phyloP scores from a whole-genome alignment of 2,329 filamentous ascomycete species.

The Claviceps cyperi region DNA sequence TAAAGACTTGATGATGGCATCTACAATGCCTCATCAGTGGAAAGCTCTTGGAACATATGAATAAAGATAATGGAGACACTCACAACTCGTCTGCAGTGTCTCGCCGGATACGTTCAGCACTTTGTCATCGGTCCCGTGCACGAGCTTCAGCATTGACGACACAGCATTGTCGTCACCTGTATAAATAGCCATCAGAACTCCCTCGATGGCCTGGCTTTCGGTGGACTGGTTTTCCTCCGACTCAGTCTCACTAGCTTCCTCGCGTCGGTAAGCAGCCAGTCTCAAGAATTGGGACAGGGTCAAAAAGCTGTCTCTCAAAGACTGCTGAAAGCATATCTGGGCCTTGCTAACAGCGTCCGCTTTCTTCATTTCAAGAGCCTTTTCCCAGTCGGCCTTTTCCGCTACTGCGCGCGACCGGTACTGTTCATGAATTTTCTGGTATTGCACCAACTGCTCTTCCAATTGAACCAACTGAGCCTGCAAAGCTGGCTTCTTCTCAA shows the following conservation, averaged over 20 bases:
- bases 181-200: conserved; percentile 65
- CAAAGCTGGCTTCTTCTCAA: conserved; percentile 61
- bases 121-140: conserved; percentile 54
- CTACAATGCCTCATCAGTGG: conserved; percentile 14
- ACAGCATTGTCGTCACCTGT: conserved; percentile 64
- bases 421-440: conserved; percentile 62
- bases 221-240: conserved; percentile 61
- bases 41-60: too few species aligned
- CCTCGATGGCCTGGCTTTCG: conserved; percentile 70
- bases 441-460: conserved; percentile 61
- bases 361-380: conserved; percentile 41
- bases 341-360: conserved; percentile 36
- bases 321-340: conserved; percentile 35
- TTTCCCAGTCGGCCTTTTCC: conserved; percentile 47
- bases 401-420: conserved; percentile 46
- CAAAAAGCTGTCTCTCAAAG: conserved; percentile 50
- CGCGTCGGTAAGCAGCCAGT: conserved; percentile 60
- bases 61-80: conserved; percentile 18
- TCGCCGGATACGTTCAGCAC: conserved; percentile 52
- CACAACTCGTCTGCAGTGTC: conserved; percentile 57
- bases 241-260: conserved; percentile 49
- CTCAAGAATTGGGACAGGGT: conserved; percentile 67
- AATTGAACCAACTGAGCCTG: conserved; percentile 52
- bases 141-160: conserved; percentile 60
- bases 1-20: conserved; percentile 27